Evolutionary conservation across 2,329 filamentous ascomycete species (phyloP), one percentile per base, ranked within the genome.

Genomic region (Epichloe hybrida): DNA sequence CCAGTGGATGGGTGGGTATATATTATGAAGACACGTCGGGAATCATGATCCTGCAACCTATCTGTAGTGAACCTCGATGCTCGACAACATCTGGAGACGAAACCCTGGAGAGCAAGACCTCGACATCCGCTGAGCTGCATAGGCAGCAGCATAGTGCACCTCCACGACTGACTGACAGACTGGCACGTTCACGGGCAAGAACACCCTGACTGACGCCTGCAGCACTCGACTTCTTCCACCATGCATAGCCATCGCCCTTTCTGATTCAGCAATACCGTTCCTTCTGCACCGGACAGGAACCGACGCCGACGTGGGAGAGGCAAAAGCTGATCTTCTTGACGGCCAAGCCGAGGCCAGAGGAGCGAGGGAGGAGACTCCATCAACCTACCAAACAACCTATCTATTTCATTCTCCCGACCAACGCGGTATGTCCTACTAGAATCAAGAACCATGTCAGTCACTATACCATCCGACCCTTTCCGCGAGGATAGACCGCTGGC

Each of bases 401-500:
- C 17, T n/a, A 42, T 8, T 3, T 38, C 27, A 11, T 36, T 23
- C 12, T 42, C 15, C 8, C 27, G 17, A 17, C 52, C 46, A 41
- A 20, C n/a, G 20, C 43, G 27, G 35, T 41, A 49, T 46, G 41
- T 42, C 38, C 39, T 31, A 34, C 17, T 15, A 27, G 37, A 15
- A 15, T 15, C 15, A 13, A 17, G 15, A 31, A 31, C 11, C 38
- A 55, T 57, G 50, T 17, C 50, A 48, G 50, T 50, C 50, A n/a
- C 17, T 12, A 50, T 12, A 52, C 50, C 36, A 52, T 41, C 50
- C 6, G 52, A 55, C 36, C 46, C 49, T 2, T 52, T 53, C n/a
- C 49, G 47, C 41, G 23, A 56, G 36, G 56, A 57, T 31, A 59
- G 59, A 31, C 61, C 70, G 15, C 62, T 78, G 43, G 67, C 70